Evolutionary conservation across 2,329 filamentous ascomycete species (phyloP), one percentile per base, ranked within the genome.

Genomic region (Thelonectria rubi): DNA sequence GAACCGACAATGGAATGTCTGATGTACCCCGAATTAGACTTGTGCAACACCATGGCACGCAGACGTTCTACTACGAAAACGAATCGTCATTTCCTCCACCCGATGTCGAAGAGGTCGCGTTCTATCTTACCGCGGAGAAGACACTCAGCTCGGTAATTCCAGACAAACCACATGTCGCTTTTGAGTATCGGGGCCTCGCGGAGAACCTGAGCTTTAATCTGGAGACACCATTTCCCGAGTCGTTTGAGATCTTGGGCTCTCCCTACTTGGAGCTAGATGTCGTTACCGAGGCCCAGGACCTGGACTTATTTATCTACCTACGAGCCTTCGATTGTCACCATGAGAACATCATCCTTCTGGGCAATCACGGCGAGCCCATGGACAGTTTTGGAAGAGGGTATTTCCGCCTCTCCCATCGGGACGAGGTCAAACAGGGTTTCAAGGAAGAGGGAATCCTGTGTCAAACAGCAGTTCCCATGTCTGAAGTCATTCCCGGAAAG

Each of bases 321-420:
- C 32, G 49, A 5, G 50, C 49, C 10, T 6, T 59, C 18, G 43
- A 34, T 14, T 2, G 40, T 14, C 15, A 45, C 26, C 21, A 43
- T 21, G 48, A 59, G 14, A 24, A 30, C 8, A 40, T 59, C 17
- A 26, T 42, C 15, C 34, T 54, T 14, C 17, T 48, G 6, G 43
- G 56, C 4, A 59, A 59, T 12, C 56, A 59, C n/a, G 50, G 56
- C 8, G 56, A 59, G 37, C 20, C 37, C 2, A 59, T 48, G 40
- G 56, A 59, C 7, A 47, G 43, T 21, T 53, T 59, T 9, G 37
- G 14, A 4, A 34, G 50, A n/a, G 43, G 56, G 2, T 59, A 21
- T 9, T 59, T 52, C 43, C 56, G 50, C 15, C 50, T 59, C 14
- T 59, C 56, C 5, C 56, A 59, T n/a, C 56, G 56, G 15, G 56